Evolutionary conservation across 441 rosid genomes (phyloP), one percentile per base, ranked within the genome.

Genomic region (Kokia cookei): DNA sequence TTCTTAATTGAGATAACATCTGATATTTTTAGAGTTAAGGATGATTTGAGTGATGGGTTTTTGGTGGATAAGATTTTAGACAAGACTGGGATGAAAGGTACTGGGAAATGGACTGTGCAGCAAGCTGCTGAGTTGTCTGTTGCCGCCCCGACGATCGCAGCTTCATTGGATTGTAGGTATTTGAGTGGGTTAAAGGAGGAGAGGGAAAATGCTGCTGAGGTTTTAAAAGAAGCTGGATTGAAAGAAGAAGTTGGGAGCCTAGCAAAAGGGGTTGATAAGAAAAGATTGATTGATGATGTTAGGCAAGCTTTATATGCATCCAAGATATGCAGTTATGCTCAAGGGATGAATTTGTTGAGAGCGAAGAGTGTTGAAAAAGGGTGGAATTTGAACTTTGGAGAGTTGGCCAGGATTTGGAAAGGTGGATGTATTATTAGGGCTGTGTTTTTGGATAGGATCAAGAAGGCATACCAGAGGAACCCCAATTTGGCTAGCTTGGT

Each of bases 51-150:
- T 1, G 95, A 88, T 53, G 94, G 91, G 7, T 87, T 87, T 69
- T 82, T 92, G 81, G 99, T 94, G 1, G 97, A 94, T 75, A 93
- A 94, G 90, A 93, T 94, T 77, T 61, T 94, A 75, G 99, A 94
- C 68, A 94, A 94, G 84, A 94, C 99, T 0, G 98, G 99, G 24
- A 94, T 94, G 99, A 94, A 94, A 79, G 99, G 99, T 4, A 93
- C 99, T 0, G 98, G 99, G n/a, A 94, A 94, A 79, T 94, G 99
- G 99, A 94, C 99, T 0, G 97, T 94, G 12, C 97, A 94, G 82
- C 97, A 94, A 76, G 98, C 98, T 1, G 98, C 99, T 0, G 97
- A 94, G 84, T 89, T 94, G 22, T 93, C 97, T 24, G 92, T 94
- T 40, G 99, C 99, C 0, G 98, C 99, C 0, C 99, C 99, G 1